Conservation (phyloP, 345 rosid genomes). For the Geranium rotundifolium region DNA sequence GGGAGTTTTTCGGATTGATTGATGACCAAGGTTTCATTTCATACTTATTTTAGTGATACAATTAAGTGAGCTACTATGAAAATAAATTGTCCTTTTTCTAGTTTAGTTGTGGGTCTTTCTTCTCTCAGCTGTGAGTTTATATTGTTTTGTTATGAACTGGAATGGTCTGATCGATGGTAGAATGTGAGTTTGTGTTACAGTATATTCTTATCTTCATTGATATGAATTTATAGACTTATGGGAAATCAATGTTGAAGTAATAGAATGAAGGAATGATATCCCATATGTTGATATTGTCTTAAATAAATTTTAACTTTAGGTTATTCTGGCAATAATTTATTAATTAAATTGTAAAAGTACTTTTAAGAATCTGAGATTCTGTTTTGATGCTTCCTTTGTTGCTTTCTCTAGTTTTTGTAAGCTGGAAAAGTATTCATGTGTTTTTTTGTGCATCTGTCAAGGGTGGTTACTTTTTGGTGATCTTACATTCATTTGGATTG, state of each 20-base stretch:
- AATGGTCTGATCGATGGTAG: background rate
- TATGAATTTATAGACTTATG: background rate
- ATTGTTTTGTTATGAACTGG: background rate
- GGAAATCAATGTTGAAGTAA: background rate
- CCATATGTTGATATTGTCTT: background rate
- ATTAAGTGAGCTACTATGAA: too few species aligned
- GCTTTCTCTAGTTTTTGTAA: background rate
- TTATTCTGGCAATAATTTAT: background rate
- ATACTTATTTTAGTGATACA: too few species aligned
- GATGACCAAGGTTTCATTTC: too few species aligned
- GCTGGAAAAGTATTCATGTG: background rate
- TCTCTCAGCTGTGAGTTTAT: too few species aligned
- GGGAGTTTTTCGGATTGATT: too few species aligned
- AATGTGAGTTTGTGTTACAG: background rate
- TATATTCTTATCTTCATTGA: background rate
- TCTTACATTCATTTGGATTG: background rate
- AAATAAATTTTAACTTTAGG: background rate
- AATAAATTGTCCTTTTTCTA: too few species aligned
- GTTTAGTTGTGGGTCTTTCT: too few species aligned
- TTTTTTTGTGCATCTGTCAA: background rate
- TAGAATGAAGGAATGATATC: background rate
- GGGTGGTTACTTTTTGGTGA: background rate
- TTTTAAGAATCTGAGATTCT: background rate
- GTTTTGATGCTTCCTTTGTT: background rate
- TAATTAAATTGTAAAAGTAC: background rate